Evolutionary conservation across 2,329 filamentous ascomycete genomes (phyloP), one percentile per base, ranked within the genome.

Genomic region (Sporothrix mexicana): DNA sequence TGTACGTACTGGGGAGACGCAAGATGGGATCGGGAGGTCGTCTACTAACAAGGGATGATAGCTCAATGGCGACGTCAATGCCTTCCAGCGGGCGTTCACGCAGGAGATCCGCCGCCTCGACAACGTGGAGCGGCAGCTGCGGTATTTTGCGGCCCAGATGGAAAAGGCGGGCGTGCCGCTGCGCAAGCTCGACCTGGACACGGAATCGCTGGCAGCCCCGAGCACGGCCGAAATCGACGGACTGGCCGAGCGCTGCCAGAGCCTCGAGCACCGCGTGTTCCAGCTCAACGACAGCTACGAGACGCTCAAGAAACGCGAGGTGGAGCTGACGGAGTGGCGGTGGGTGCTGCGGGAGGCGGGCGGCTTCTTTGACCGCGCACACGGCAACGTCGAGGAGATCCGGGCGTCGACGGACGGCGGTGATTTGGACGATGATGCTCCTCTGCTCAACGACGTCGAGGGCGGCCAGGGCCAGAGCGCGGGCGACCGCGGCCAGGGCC

Each of bases 221-320:
- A 93, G 94, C 67, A 95, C 95, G 57, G 92, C 94, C 76, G 96
- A 99, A 83, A 99, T 99, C 75, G 96, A 99, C 80, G 95, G 98
- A 82, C 90, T 99, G 75, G 90, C 94, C 73, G 95, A 98, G 81
- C 93, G 95, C 79, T 93, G 94, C 81, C 93, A 98, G 84, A 92
- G 91, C 82, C 88, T 99, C 72, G 96, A 99, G 84, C 93, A 97
- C 84, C 90, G 96, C 75, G 90, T 99, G 77, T 91, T 90, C 73
- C 95, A 95, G 77, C 85, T 99, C 75, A 98, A 98, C 81, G 96
- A 98, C 80, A 98, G 95, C 85, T 98, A 99, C 83, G 96, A 99
- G 85, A 98, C 94, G 17, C 84, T 99, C 81, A 98, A 98, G 89
- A 98, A 96, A 85, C 91, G 95, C 73, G 96, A 98, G 85, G 93